These are phyloP conservation scores for Pleurotus platypus DNA, from an alignment of 768 basidiomycete species.

Conservation along the genomic window DNA sequence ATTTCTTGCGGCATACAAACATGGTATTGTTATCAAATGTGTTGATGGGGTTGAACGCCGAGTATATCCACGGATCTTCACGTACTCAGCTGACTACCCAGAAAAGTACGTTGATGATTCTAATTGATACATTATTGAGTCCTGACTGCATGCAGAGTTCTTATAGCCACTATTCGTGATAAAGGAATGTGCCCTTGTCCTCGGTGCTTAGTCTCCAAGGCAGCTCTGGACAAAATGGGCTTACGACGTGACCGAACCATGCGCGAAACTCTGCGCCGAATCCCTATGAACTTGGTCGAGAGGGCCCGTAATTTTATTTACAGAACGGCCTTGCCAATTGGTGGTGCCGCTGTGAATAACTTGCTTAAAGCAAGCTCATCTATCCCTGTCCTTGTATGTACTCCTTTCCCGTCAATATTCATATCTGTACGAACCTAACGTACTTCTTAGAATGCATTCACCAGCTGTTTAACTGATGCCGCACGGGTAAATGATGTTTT, in stretches of 20 bases:
- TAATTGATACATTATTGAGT: neutral
- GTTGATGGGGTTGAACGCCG: slow-evolving; percentile 21
- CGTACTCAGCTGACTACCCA: slow-evolving; percentile 29
- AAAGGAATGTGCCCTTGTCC: slow-evolving; percentile 26
- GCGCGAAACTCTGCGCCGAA: neutral
- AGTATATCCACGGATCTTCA: slow-evolving; percentile 24
- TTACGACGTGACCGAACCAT: slow-evolving; percentile 3
- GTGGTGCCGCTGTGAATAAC: neutral
- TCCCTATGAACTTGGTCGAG: neutral
- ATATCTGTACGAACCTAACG: neutral
- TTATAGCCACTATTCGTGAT: slow-evolving; percentile 20
- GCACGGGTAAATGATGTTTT: neutral
- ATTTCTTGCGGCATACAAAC: slow-evolving; percentile 20
- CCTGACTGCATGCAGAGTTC: slow-evolving; percentile 9
- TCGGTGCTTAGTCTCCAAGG: slow-evolving; percentile 18
- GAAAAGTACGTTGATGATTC: slow-evolving; percentile 25
- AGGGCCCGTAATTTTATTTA: neutral
- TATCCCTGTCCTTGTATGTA: neutral
- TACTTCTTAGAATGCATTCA: neutral
- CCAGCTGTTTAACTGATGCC: neutral
- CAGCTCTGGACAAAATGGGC: slow-evolving; percentile 22
- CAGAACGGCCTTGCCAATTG: neutral
- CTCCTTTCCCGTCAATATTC: neutral
- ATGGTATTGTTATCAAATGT: slow-evolving; percentile 27
- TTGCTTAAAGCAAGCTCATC: neutral